Evolutionary conservation across 2,329 filamentous ascomycete species (phyloP).

Genomic region (Stachybotrys chlorohalonatus): DNA sequence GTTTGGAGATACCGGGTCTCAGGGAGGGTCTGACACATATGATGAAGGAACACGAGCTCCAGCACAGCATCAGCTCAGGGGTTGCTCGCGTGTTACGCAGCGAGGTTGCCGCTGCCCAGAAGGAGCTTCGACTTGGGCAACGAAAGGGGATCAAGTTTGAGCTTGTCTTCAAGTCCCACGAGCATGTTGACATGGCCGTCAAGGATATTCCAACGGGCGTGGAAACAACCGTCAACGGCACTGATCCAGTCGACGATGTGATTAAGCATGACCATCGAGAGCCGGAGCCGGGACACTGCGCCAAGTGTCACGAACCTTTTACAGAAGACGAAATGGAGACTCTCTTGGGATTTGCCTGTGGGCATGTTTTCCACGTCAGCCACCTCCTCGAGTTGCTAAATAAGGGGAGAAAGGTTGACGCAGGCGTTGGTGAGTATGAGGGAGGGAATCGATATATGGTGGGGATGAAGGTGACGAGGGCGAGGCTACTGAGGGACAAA

Average conservation of each 20-base stretch:
- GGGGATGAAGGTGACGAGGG: conserved; percentile 80
- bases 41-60: conserved; percentile 92
- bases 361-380: conserved; percentile 70
- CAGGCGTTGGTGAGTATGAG: conserved; percentile 33
- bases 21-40: conserved; percentile 82
- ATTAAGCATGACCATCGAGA: conserved; percentile 18
- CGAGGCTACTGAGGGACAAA: conserved; percentile 65
- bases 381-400: conserved; percentile 54
- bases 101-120: conserved; percentile 80
- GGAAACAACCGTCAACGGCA: conserved; percentile 10
- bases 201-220: conserved; percentile 26
- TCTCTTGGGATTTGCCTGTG: conserved; percentile 71
- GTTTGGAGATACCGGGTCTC: conserved; percentile 84
- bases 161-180: conserved; percentile 40
- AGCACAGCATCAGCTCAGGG: conserved; percentile 83
- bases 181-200: conserved; percentile 33
- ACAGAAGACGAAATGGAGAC: conserved; percentile 58
- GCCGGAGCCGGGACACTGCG: conserved; percentile 47
- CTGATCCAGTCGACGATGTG: conserved; percentile 7
- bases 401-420: conserved; percentile 35
- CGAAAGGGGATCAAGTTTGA: conserved; percentile 85
- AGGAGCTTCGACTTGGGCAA: conserved; percentile 68
- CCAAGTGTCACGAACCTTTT: conserved; percentile 47
- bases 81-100: conserved; percentile 79
- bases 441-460: conserved; percentile 53